Evolutionary conservation across 768 basidiomycete genomes (phyloP).

Genomic region (Mycena kentingensis): DNA sequence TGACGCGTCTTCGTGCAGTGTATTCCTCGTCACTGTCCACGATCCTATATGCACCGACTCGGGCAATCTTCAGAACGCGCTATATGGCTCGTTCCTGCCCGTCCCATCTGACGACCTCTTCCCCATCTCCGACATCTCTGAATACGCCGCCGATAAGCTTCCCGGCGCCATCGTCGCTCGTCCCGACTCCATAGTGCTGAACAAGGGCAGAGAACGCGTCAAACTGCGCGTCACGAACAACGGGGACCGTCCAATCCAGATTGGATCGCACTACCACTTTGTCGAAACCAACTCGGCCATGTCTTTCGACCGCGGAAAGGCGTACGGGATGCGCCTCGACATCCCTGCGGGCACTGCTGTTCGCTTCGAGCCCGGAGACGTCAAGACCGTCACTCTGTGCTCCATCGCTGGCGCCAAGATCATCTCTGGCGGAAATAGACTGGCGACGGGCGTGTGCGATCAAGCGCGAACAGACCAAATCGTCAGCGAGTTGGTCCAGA

Average conservation of each 20-base stretch:
- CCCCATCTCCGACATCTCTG: conserved; percentile 50
- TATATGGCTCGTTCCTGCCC: conserved; percentile 95
- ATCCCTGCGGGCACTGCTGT: conserved; percentile 95
- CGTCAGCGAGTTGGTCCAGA: conserved; percentile 49
- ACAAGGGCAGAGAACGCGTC: conserved; percentile 70
- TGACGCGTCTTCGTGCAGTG: conserved; percentile 41
- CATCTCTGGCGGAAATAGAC: conserved; percentile 77
- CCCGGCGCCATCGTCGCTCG: conserved; percentile 79
- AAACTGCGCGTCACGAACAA: conserved; percentile 81
- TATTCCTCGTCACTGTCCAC: conserved; percentile 97
- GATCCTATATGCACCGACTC: conserved; percentile 87
- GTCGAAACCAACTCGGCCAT: conserved; percentile 84
- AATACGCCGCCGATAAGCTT: conserved; percentile 53
- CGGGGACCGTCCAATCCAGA: conserved; percentile 93
- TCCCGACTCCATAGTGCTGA: conserved; percentile 70
- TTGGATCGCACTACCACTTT: conserved; percentile 96
- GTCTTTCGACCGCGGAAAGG: conserved; percentile 76
- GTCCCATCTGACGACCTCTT: conserved; percentile 69
- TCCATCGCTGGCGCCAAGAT: conserved; percentile 70
- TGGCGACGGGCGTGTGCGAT: conserved; percentile 62
- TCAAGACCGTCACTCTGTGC: conserved; percentile 81
- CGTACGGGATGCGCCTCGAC: conserved; percentile 86
- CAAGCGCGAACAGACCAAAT: conserved; percentile 46
- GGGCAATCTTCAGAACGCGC: conserved; percentile 77
- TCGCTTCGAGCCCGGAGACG: conserved; percentile 93